phyloP scores from a whole-genome alignment of 2,329 filamentous ascomycete genomes.

The Exophiala xenobiotica region DNA sequence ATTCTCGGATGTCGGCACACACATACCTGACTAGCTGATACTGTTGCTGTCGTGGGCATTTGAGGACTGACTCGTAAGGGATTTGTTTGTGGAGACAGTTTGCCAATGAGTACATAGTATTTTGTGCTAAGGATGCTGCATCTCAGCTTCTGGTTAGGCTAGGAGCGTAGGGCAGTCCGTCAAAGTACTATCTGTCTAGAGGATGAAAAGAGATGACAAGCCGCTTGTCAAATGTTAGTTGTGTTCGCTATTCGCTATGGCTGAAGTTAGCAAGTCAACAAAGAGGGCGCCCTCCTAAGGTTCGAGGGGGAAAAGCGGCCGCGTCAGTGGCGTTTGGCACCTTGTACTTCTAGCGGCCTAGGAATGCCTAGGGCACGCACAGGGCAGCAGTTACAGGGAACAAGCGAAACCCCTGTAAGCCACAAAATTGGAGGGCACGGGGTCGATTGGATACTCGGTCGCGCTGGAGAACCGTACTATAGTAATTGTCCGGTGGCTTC shows the following conservation, averaged over 20 bases:
- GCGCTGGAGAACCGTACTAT: not conserved
- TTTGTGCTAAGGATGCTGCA: not conserved
- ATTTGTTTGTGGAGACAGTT: not conserved
- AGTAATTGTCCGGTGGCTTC: not conserved
- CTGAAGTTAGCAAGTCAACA: too few species aligned
- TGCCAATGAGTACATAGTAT: not conserved
- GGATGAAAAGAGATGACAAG: not conserved
- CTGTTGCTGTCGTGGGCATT: not conserved
- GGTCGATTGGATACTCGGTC: not conserved
- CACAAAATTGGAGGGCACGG: conserved; percentile 14
- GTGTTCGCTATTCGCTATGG: not conserved
- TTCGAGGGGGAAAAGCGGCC: not conserved
- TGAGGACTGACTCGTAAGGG: too few species aligned
- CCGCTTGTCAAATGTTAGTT: not conserved
- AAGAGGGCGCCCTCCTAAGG: not conserved
- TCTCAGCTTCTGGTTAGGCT: too few species aligned
- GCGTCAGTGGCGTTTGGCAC: conserved; percentile 11
- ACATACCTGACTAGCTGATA: not conserved
- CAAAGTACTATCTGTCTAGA: too few species aligned
- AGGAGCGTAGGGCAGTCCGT: not conserved
- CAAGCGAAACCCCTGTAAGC: conserved; percentile 12
- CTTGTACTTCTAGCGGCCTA: not conserved
- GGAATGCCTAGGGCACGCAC: not conserved
- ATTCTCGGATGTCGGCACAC: not conserved
- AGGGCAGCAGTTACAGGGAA: not conserved